Base-by-base conservation (phyloP, 495 filamentous ascomycete genomes). In the Platismatia glauca region DNA sequence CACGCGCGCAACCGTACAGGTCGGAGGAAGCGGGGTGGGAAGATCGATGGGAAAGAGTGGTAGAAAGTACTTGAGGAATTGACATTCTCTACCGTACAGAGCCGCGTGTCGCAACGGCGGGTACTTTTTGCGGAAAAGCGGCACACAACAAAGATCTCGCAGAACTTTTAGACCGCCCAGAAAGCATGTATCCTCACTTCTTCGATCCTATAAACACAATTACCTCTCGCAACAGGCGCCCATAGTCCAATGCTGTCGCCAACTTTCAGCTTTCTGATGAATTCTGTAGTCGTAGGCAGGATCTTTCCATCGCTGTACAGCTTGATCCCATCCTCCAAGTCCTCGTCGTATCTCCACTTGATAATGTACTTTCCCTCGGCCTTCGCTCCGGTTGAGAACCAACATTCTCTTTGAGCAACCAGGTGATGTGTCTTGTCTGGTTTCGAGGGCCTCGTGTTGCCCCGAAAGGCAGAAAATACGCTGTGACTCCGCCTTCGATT, bases 191-290 rank as follows among this genome's bases (percentile, higher is more conserved):
- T 53, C 29, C 16, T 53, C 29, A 53, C 29, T 53, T 53, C 50
- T 0, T 53, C 50, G 29, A 34, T 31, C 50, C 9, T 31, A 6
- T 53, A 33, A 20, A 53, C 7, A 34, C 29, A 33, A 33, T 22
- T 53, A n/a, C 50, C 50, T 53, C 50, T 53, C 4, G 33, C 16
- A 53, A 53, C 50, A n/a, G 50, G 50, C 16, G 50, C 50, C 50
- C 50, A 53, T 22, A 53, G 27, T 18, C 29, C 50, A 53, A 53
- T 33, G 29, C 27, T 53, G 16, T 53, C 50, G 50, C 50, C 50
- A 18, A 53, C 50, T 33, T 53, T 53, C 7, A 33, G 8, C 50
- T 53, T 33, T 20, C 29, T 53, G 29, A 53, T 53, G 16, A 53
- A 53, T 7, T 53, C 16, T 20, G 29, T 20, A 20, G 50, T 29